Evolutionary conservation across 2,329 filamentous ascomycete genomes (phyloP), one percentile per base, ranked within the genome.

Genomic region (Colletotrichum camelliae): DNA sequence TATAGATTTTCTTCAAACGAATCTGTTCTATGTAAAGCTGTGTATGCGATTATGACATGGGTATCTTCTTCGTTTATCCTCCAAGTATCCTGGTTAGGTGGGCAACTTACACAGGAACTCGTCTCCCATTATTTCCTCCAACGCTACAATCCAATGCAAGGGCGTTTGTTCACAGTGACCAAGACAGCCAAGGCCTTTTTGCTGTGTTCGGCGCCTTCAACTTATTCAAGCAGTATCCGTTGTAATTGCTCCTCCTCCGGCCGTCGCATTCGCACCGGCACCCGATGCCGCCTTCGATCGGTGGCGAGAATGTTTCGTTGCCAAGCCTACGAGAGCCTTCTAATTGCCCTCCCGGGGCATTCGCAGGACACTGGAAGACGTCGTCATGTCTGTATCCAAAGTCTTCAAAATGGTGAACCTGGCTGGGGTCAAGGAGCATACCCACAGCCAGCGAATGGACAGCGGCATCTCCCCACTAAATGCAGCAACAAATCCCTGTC

Each of bases 351-450:
- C 80, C 83, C 1, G 81, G 82, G 29, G 85, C 82, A 74, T 87
- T 87, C 58, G 81, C 82, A 3, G 82, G 82, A 61, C 82, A 84
- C 37, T 82, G 81, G 72, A 79, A 80, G 67, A 81, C 80, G 4
- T 78, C 78, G 64, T 83, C 83, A 77, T 88, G 86, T 35, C 83
- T 81, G 77, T 87, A 88, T 37, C 86, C 85, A 70, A 87, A 83
- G 76, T 87, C 86, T 69, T 84, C 82, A 70, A 87, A 87, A 77
- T 87, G 86, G 76, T 87, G 86, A 24, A 87, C 82, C 71, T 84
- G 81, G 13, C 81, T 78, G 13, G 86, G 82, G 52, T 84, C 81
- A 33, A 86, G 81, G 21, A 87, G 82, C 83, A 87, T 84, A 67
- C 81, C 85, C 29, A 87, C 80, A 2, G 86, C 86, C 6, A 88